Evolutionary conservation across 768 basidiomycete genomes (phyloP).

Genomic region (Postia placenta): DNA sequence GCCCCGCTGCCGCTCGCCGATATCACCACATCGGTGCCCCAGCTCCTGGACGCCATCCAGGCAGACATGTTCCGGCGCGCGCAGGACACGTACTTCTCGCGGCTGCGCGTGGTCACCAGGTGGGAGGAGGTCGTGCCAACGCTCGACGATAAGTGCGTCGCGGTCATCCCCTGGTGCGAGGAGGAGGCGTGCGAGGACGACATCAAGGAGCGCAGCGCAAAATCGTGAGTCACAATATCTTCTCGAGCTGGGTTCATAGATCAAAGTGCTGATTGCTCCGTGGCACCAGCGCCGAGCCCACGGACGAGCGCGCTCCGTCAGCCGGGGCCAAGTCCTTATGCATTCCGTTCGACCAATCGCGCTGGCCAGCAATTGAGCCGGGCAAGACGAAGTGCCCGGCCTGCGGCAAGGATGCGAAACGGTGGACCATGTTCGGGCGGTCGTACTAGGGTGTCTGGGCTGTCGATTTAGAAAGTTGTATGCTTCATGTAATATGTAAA

Average conservation of each 20-base stretch:
- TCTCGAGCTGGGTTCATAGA: slow-evolving; percentile 3
- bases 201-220: slow-evolving; percentile 91
- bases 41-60: slow-evolving; percentile 82
- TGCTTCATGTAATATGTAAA: background rate
- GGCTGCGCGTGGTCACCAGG: slow-evolving; percentile 64
- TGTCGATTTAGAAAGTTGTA: slow-evolving; percentile 1
- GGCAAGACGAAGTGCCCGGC: slow-evolving; percentile 88
- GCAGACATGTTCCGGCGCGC: slow-evolving; percentile 81
- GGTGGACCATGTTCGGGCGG: slow-evolving; percentile 96
- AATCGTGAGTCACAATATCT: slow-evolving; percentile 51
- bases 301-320: slow-evolving; percentile 93
- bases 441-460: slow-evolving; percentile 53
- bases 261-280: no score
- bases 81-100: slow-evolving; percentile 61
- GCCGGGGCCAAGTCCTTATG: slow-evolving; percentile 96
- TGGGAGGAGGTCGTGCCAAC: slow-evolving; percentile 95
- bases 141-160: slow-evolving; percentile 81
- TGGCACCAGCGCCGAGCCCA: slow-evolving; percentile 63
- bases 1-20: slow-evolving; percentile 45
- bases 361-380: slow-evolving; percentile 71
- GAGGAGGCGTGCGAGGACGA: slow-evolving; percentile 90
- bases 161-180: slow-evolving; percentile 96
- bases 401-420: slow-evolving; percentile 84
- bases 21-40: slow-evolving; percentile 43
- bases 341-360: slow-evolving; percentile 91